phyloP scores from a whole-genome alignment of 768 basidiomycete genomes.

The Auricularia heimuer region DNA sequence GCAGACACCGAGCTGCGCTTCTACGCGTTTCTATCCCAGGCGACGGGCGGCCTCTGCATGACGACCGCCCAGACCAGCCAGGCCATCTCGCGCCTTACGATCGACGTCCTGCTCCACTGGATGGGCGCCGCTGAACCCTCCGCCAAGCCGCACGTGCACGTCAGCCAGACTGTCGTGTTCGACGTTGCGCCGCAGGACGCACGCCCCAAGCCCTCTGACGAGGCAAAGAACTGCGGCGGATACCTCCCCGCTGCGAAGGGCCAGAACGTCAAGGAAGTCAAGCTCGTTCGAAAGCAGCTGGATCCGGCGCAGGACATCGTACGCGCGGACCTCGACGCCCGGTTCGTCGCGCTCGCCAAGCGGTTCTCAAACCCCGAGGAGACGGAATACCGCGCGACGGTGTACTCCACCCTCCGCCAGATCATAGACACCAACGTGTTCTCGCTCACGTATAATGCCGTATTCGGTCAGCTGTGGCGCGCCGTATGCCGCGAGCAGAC shows the following conservation, averaged over 20 bases:
- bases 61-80: constrained; percentile 10
- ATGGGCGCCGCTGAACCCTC: constrained; percentile 11
- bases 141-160: background rate
- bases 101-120: constrained; percentile 19
- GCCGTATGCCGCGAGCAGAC: constrained; percentile 19
- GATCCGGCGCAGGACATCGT: background rate
- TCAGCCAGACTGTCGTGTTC: constrained; percentile 10
- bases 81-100: constrained; percentile 17
- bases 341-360: constrained; percentile 14
- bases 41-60: constrained; percentile 18
- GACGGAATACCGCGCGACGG: constrained; percentile 13
- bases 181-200: constrained; percentile 11
- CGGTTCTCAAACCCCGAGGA: constrained; percentile 15
- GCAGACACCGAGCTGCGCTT: constrained; percentile 8
- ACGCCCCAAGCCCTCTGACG: constrained; percentile 11
- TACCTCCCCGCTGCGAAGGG: constrained; percentile 12
- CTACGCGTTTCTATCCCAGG: constrained; percentile 16
- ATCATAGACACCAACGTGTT: constrained; percentile 20
- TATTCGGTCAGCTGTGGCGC: constrained; percentile 23
- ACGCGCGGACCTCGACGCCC: background rate
- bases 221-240: constrained; percentile 11
- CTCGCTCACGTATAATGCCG: constrained; percentile 19
- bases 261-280: background rate
- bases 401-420: constrained; percentile 15
- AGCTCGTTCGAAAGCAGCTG: background rate